Evolutionary conservation across 2,329 filamentous ascomycete genomes (phyloP), one percentile per base, ranked within the genome.

Genomic region (Curvularia hawaiiensis): DNA sequence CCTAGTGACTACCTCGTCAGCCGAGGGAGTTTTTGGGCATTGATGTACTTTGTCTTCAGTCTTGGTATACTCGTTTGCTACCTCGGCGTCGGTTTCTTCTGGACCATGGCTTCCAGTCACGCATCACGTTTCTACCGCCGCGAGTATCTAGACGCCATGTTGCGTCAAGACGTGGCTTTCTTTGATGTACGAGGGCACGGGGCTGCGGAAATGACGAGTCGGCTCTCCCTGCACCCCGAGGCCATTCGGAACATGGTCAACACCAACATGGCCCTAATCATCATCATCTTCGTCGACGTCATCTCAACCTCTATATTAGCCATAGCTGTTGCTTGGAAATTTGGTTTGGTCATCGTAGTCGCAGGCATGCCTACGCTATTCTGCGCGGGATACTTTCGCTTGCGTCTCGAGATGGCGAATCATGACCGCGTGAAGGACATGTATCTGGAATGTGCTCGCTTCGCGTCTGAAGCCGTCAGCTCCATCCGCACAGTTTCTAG

Each of bases 271-370:
- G 82, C 65, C 2, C 56, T 82, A 47, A 79, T 86, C 1, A 81
- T 90, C 62, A 84, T 88, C 20, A 85, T 88, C 11, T 69, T 89
- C 22, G 88, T 91, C 69, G 88, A 85, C 49, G 75, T 92, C 3
- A 66, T 85, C 10, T 90, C 89, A 0, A 85, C 84, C 7, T 75
- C 91, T 14, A 78, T 83, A 43, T 88, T 93, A 50, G 82, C 88
- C 1, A 91, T 91, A 66, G 79, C 82, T 3, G 91, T 88, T 70
- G 88, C 88, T 2, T 93, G 90, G 90, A 92, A 92, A 71, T 80
- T 94, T 10, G 85, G 88, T 0, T 76, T 92, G 0, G 86, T 93
- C 0, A 83, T 84, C 0, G 78, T 87, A 9, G 88, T 85, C 64
- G 85, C 89, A 1, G 78, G 80, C 0, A 71, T 85, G 54, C 84